Conservation (phyloP, 805 yeast species). For the Starmerella apicola region DNA sequence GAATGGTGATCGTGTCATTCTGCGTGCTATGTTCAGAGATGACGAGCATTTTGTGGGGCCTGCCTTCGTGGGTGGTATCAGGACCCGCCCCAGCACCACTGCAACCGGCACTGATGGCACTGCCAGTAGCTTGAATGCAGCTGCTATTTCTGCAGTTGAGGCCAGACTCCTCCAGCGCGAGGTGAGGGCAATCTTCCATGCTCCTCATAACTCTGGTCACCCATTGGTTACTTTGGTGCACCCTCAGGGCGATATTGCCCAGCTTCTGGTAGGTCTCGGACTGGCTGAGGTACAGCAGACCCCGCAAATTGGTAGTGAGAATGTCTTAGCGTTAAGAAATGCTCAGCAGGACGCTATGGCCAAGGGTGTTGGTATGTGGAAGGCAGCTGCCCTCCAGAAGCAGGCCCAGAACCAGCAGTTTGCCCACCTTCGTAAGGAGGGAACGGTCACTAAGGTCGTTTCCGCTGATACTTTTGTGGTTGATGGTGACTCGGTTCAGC, state of each 20-base stretch:
- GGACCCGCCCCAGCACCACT: conserved; percentile 55
- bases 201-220: conserved; percentile 35
- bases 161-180: conserved; percentile 46
- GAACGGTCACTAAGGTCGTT: conserved; percentile 46
- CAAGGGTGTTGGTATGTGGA: conserved; percentile 11
- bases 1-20: conserved; percentile 64
- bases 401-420: conserved; percentile 35
- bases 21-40: conserved; percentile 39
- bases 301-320: conserved; percentile 60
- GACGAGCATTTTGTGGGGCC: conserved; percentile 46
- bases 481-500: conserved; percentile 50
- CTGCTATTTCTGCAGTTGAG: conserved; percentile 32
- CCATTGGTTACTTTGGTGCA: conserved; percentile 42
- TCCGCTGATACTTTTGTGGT: conserved; percentile 57
- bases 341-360: conserved; percentile 51
- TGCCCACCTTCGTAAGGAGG: conserved; percentile 31
- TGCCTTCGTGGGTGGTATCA: conserved; percentile 59
- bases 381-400: conserved; percentile 27
- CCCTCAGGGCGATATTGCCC: conserved; percentile 68
- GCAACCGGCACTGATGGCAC: conserved; percentile 29
- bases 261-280: conserved; percentile 54
- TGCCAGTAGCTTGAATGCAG: conserved; percentile 45
- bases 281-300: conserved; percentile 66
- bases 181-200: conserved; percentile 45
- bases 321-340: conserved; percentile 49